Conservation (phyloP, 441 rosid genomes). For the Erysimum cheiri region DNA sequence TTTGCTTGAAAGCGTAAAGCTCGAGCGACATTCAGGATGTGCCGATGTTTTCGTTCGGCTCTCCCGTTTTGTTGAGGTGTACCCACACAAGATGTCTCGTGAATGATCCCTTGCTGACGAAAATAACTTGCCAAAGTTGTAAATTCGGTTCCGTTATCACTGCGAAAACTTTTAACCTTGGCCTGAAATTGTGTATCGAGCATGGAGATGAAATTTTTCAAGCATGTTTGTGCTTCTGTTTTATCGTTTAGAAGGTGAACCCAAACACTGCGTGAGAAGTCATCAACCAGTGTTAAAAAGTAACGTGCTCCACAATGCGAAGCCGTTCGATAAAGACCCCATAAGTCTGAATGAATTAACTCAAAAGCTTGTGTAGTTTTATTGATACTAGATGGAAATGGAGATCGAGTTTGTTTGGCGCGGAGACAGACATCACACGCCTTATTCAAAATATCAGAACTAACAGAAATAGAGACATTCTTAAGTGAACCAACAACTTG, state of each 20-base stretch:
- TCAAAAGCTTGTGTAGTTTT: constrained; percentile 18
- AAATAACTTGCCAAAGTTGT: neutral
- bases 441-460: neutral
- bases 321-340: constrained; percentile 12
- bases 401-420: constrained; percentile 11
- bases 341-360: constrained; percentile 27
- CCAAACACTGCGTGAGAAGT: neutral
- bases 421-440: neutral
- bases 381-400: constrained; percentile 7
- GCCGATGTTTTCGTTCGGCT: neutral
- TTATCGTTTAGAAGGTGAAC: constrained; percentile 10
- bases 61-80: neutral
- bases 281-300: neutral
- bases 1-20: neutral
- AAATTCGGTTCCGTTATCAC: constrained; percentile 29
- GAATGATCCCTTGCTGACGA: neutral
- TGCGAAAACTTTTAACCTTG: neutral
- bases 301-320: neutral
- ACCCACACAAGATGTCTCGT: neutral
- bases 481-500: neutral
- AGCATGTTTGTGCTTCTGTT: neutral
- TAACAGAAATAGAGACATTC: neutral
- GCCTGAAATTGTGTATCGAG: neutral
- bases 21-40: neutral
- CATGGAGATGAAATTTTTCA: neutral